Evolutionary conservation across 176 grass and related monocot genomes (phyloP).

Genomic region (Chloris gayana): DNA sequence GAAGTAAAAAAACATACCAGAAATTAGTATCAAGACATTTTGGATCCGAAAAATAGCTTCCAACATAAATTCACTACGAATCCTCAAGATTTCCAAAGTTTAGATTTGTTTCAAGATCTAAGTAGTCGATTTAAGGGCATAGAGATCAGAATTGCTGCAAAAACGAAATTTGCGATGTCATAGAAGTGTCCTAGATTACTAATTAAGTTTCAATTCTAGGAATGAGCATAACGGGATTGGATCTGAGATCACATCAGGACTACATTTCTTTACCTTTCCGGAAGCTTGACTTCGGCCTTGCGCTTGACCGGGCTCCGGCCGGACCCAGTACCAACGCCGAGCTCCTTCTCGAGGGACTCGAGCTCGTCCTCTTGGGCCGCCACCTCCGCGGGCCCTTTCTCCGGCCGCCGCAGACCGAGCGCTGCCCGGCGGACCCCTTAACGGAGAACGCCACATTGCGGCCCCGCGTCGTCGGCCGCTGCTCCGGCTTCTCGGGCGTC

Average conservation of each 20-base stretch:
- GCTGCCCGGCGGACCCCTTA: slow-evolving; percentile 58
- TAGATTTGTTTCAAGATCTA: background rate
- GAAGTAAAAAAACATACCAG: background rate
- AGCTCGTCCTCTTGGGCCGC: slow-evolving; percentile 46
- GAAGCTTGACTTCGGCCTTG: slow-evolving; percentile 54
- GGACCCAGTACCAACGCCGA: slow-evolving; percentile 19
- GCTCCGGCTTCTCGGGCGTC: slow-evolving; percentile 58
- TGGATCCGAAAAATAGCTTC: background rate
- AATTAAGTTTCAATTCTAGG: background rate
- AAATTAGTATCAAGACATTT: background rate
- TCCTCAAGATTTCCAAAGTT: background rate
- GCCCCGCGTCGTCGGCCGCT: slow-evolving; percentile 35
- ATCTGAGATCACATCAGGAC: background rate
- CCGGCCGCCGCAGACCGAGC: slow-evolving; percentile 39
- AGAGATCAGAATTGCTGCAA: background rate
- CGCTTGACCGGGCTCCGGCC: slow-evolving; percentile 35
- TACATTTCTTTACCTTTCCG: slow-evolving; percentile 56
- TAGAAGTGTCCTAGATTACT: background rate
- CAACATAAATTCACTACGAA: background rate
- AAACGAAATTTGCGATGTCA: background rate
- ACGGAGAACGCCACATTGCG: slow-evolving; percentile 67
- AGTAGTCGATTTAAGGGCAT: background rate
- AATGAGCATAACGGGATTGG: background rate
- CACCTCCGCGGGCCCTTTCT: background rate
- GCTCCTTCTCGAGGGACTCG: slow-evolving; percentile 45